These are phyloP conservation scores for Fusarium oligoseptatum DNA, from an alignment of 2,329 filamentous ascomycete species.

Conservation along the genomic window DNA sequence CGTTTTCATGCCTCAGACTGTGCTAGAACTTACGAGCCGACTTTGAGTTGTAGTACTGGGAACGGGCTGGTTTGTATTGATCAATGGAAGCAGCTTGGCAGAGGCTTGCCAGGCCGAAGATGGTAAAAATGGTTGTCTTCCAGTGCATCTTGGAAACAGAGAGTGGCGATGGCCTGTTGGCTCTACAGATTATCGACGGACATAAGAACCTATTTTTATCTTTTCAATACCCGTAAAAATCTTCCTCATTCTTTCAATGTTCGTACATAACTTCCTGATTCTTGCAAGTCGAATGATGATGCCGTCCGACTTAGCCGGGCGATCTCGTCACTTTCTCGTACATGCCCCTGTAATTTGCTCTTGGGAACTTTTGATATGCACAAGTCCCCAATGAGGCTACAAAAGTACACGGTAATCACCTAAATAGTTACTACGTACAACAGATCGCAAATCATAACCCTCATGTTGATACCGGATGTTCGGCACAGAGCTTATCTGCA, in stretches of 20 bases:
- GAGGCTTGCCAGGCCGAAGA: neutral
- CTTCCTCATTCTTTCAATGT: neutral
- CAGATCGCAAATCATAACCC: neutral
- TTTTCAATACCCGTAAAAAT: neutral
- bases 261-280: neutral
- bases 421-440: neutral
- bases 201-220: neutral
- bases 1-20: too few species aligned
- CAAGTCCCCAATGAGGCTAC: neutral
- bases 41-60: slow-evolving; percentile 9
- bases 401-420: neutral
- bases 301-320: slow-evolving; percentile 2
- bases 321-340: slow-evolving; percentile 3
- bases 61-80: neutral
- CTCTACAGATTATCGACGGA: neutral
- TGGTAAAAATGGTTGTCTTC: neutral
- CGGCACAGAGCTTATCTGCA: slow-evolving; percentile 23
- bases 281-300: neutral
- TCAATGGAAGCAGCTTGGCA: neutral
- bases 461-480: slow-evolving; percentile 25
- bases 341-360: neutral
- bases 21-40: slow-evolving; percentile 3
- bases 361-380: neutral
- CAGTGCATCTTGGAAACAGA: neutral
- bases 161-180: neutral